Evolutionary conservation across 805 yeast species (phyloP).

Genomic region (Teunomyces funiuensis): DNA sequence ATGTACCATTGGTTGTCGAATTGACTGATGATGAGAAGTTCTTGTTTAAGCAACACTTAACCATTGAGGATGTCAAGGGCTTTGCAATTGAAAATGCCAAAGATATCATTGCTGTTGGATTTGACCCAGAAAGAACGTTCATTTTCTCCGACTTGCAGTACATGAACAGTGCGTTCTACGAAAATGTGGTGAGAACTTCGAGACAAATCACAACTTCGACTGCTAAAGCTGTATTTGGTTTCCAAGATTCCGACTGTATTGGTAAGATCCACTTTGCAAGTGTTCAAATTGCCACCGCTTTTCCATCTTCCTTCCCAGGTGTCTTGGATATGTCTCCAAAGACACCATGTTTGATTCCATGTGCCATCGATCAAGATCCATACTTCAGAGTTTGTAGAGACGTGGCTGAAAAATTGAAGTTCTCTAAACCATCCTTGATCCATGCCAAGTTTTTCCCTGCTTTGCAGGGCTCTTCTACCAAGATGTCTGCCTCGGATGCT

Average conservation of each 20-base stretch:
- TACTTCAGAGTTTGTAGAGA: constrained; percentile 97
- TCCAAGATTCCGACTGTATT: constrained; percentile 90
- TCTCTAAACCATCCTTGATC: constrained; percentile 84
- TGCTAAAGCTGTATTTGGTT: constrained; percentile 95
- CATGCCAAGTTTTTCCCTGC: constrained; percentile 98
- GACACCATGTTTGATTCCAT: constrained; percentile 95
- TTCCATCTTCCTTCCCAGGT: constrained; percentile 94
- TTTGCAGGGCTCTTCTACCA: constrained; percentile 90
- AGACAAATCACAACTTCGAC: constrained; percentile 97
- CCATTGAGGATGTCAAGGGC: constrained; percentile 81
- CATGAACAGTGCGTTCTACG: constrained; percentile 93
- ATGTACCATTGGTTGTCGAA: constrained; percentile 91
- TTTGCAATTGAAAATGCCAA: constrained; percentile 83
- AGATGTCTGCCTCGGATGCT: constrained; percentile 94
- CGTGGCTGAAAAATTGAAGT: constrained; percentile 91
- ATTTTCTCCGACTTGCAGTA: constrained; percentile 89
- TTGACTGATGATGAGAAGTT: constrained; percentile 97
- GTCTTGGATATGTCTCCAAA: constrained; percentile 82
- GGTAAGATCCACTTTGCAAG: constrained; percentile 95
- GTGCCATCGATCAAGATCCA: constrained; percentile 99
- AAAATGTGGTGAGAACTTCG: constrained; percentile 87
- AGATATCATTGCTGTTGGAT: constrained; percentile 92
- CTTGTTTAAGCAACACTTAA: constrained; percentile 85
- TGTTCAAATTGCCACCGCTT: constrained; percentile 92
- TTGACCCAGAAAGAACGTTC: constrained; percentile 91